Base-by-base conservation (phyloP, 1,139 yeast genomes). In the Blastobotrys arbuscula region DNA sequence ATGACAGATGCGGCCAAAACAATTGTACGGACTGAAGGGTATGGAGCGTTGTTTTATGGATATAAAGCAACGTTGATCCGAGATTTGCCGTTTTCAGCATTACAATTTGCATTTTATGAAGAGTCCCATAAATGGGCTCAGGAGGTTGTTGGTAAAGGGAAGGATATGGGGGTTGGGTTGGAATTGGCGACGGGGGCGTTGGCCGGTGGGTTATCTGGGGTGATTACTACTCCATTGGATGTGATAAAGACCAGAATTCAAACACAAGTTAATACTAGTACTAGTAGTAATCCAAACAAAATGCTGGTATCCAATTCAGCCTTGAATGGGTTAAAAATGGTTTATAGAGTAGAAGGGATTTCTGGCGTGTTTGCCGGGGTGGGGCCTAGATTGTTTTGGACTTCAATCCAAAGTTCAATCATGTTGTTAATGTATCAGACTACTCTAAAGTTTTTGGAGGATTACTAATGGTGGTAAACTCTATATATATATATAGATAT, bases 141-240 rank as follows among this genome's bases (percentile, higher is more conserved):
- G 53, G 47, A 49, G 13, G 54, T 59, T 34, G 64, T 56, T 2
- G 70, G 67, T 19, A 45, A 51, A 9, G 61, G 62, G n/a, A 56
- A 56, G 13, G 71, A 71, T 36, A 64, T 71, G 59, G 69, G 72
- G 7, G 79, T 89, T 0, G 71, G 84, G 2, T 67, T 76, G 28
- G 98, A 92, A 66, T 70, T 92, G 34, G 58, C 77, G 15, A 88
- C 97, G 0, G 98, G 98, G 50, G 97, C 97, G 0, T 81, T 88
- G 0, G 98, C 98, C 1, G 99, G 99, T 55, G 97, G 97, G 1
- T 70, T 90, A 37, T 96, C 98, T 0, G 98, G 98, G 1, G 78
- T 81, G 0, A 59, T 82, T 8, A 86, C 95, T 1, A 85, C 95
- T 0, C 95, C 95, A 0, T 69, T 89, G 54, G 98, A 92, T 62